Percentiles rank a stretch among this genome's conserved stretches.
These are phyloP conservation scores for Umbilicus rupestris DNA, from an alignment of 164 flowering plant genomes.

Conservation along the genomic window DNA sequence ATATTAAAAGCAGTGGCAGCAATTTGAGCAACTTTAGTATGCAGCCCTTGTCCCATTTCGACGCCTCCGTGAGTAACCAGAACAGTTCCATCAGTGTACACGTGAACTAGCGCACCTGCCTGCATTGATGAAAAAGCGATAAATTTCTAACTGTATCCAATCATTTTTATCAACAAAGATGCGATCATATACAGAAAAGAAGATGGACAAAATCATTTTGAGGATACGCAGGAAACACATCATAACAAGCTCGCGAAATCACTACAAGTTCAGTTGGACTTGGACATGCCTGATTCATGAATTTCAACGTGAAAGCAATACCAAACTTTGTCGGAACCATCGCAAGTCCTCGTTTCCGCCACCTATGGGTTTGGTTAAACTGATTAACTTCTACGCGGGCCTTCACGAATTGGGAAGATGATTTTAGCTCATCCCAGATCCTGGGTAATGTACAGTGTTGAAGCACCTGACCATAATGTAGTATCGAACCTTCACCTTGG, in stretches of 20 bases:
- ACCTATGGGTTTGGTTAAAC: slow-evolving; percentile 71
- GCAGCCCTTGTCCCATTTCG: slow-evolving; percentile 99
- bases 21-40: slow-evolving; percentile 93
- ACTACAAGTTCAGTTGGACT: background rate
- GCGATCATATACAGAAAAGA: background rate
- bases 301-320: slow-evolving; percentile 72
- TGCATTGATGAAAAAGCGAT: slow-evolving; percentile 18
- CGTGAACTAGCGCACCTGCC: slow-evolving; percentile 99
- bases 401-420: slow-evolving; percentile 45
- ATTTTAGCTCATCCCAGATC: slow-evolving; percentile 74
- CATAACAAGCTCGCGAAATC: background rate
- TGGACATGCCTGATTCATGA: slow-evolving; percentile 80
- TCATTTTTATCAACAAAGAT: background rate
- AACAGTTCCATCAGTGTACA: slow-evolving; percentile 95
- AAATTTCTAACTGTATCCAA: background rate
- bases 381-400: slow-evolving; percentile 47
- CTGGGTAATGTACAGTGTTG: slow-evolving; percentile 52
- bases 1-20: slow-evolving; percentile 89
- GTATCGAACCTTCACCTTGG: slow-evolving; percentile 64
- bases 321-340: slow-evolving; percentile 97
- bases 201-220: too few relatives aligned
- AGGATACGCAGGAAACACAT: too few relatives aligned
- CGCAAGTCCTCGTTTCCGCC: slow-evolving; percentile 94
- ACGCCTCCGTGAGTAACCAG: slow-evolving; percentile 98
- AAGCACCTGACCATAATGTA: slow-evolving; percentile 76